Percentiles rank a stretch among this genome's conserved stretches.
These are phyloP conservation scores for Candolleomyces aberdarensis DNA, from an alignment of 768 basidiomycete species.

Conservation along the genomic window DNA sequence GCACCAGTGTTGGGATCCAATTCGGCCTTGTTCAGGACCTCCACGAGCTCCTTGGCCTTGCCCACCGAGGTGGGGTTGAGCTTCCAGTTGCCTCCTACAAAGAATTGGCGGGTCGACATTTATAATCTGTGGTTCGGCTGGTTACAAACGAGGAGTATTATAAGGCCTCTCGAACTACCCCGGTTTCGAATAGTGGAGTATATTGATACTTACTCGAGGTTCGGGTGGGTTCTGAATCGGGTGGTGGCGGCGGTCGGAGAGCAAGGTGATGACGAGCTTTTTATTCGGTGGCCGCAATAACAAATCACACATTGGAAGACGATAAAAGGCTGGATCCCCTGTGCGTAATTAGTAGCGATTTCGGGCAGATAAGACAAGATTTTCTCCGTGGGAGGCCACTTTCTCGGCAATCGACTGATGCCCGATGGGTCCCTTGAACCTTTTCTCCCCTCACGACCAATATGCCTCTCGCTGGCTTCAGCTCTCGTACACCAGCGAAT, in stretches of 20 bases:
- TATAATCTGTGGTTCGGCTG: background rate
- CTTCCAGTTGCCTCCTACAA: constrained; percentile 98
- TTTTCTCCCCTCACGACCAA: no score
- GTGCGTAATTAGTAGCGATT: background rate
- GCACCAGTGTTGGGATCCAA: constrained; percentile 76
- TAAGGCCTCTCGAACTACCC: background rate
- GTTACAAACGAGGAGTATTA: background rate
- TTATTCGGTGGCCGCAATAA: background rate
- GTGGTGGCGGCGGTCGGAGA: background rate
- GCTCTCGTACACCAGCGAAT: no score
- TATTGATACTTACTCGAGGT: background rate
- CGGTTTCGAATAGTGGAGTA: background rate
- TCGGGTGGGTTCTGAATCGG: constrained; percentile 3
- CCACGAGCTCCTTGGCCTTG: constrained; percentile 63
- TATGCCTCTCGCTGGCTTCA: no score
- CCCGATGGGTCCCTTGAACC: no score
- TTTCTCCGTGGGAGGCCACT: constrained; percentile 30
- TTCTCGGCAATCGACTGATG: no score
- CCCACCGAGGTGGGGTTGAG: constrained; percentile 79
- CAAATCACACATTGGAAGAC: no score
- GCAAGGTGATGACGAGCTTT: background rate
- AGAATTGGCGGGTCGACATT: constrained; percentile 70
- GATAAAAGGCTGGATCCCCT: no score
- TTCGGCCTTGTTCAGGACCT: constrained; percentile 72
- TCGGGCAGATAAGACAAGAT: background rate